A percentile compares a stretch with the other conserved stretches of the same genome.
phyloP scores from a whole-genome alignment of 2,329 filamentous ascomycete genomes.

The Colletotrichum endophyticum region DNA sequence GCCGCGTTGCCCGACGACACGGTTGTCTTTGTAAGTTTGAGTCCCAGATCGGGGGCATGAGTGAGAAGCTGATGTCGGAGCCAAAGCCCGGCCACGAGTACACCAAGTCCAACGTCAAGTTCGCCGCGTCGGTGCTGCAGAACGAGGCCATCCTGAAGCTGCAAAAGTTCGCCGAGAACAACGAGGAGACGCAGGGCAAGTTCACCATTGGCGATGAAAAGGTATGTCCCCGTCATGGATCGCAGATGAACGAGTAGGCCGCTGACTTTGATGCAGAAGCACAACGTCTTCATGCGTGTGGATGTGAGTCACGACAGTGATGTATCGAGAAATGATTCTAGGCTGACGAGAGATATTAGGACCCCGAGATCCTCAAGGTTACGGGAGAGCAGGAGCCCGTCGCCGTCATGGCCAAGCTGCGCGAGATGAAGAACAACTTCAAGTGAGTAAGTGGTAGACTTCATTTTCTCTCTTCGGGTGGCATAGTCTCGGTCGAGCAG shows the following conservation, averaged over 20 bases:
- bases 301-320: constrained; percentile 56
- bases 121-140: constrained; percentile 77
- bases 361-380: constrained; percentile 82
- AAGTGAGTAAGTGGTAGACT: constrained; percentile 53
- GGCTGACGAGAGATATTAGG: constrained; percentile 49
- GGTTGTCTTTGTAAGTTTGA: constrained; percentile 76
- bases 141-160: constrained; percentile 79
- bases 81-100: constrained; percentile 91
- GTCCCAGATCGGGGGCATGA: too few species aligned
- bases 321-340: neutral
- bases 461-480: neutral
- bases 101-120: constrained; percentile 95
- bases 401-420: constrained; percentile 82
- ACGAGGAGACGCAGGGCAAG: constrained; percentile 89
- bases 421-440: constrained; percentile 89
- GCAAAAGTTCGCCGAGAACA: constrained; percentile 75
- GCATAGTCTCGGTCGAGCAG: neutral
- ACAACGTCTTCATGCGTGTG: constrained; percentile 97
- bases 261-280: constrained; percentile 60
- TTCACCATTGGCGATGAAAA: constrained; percentile 99
- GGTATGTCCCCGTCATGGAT: constrained; percentile 47
- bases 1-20: constrained; percentile 86
- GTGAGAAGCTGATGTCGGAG: neutral
- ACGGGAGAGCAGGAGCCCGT: constrained; percentile 82
- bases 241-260: neutral